Base-by-base conservation (phyloP, 169 alveolate species). In the Blepharisma undulans region DNA sequence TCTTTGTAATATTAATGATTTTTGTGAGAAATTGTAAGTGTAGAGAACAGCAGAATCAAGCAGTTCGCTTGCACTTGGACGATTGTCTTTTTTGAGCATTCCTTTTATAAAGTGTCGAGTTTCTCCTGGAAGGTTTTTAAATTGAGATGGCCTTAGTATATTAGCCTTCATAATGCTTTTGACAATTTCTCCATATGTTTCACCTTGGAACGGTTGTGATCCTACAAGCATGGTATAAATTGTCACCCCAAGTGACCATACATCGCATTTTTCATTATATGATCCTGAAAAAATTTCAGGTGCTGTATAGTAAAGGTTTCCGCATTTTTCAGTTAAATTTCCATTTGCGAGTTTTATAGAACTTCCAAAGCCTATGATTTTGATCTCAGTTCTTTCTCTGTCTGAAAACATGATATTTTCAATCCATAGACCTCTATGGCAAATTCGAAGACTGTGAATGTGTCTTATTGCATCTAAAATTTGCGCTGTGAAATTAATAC, bases 391-490 rank as follows among this genome's bases (percentile, higher is more conserved):
- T 36, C 82, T 88, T 84, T 87, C 93, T 27, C 90, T 89, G 78
- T 92, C 92, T 29, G 90, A 84, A 84, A 95, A 92, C 91, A 94
- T 77, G 72, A 95, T 93, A 76, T 95, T 95, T 89, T 95, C 96
- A 18, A 96, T 94, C 72, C 95, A 94, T 78, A 94, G 84, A 90
- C 95, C 97, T 85, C 97, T 87, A 74, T 95, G 97, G 60, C 90
- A 78, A 21, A 92, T 76, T 80, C 92, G 92, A 76, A 92, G 76
- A 29, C 84, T 79, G 77, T 95, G 97, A 72, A 93, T 89, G 84
- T 89, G 92, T 61, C 91, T 89, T 7, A 93, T 91, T 12, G 94
- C 97, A 33, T 92, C 89, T 76, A 92, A 92, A 29, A 93, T 77
- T 80, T 95, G 93, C 60, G 36, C 66, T 2, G 66, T 48, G 14